phyloP scores from a whole-genome alignment of 1,139 yeast genomes.

The Blastobotrys illinoisensis region DNA sequence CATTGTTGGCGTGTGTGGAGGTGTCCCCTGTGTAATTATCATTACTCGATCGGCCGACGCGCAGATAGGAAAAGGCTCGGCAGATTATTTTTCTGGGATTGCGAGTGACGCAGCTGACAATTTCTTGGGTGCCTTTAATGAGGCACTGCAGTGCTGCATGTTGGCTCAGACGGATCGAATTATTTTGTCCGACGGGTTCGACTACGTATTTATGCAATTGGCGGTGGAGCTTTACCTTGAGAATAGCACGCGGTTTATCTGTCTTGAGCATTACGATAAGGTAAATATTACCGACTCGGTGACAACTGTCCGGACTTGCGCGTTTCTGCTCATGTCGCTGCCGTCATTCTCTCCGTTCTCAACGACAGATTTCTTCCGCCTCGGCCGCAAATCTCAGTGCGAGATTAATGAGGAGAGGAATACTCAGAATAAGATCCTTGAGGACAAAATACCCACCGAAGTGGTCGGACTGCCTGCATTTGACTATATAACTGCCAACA shows the following conservation, averaged over 20 bases:
- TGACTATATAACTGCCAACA: background rate
- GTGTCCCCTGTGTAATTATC: background rate
- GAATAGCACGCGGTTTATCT: background rate
- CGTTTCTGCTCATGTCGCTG: background rate
- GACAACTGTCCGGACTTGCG: background rate
- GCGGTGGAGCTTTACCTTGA: background rate
- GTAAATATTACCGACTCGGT: constrained; percentile 1
- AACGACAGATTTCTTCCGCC: background rate
- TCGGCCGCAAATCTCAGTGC: background rate
- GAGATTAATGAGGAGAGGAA: background rate
- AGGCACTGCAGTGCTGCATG: constrained; percentile 8
- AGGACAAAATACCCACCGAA: background rate
- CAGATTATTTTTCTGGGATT: background rate
- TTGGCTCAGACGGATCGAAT: constrained; percentile 2
- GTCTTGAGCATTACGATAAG: background rate
- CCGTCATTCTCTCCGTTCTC: background rate
- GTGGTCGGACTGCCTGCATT: background rate
- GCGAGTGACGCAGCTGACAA: background rate
- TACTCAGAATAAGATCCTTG: background rate
- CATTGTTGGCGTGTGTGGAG: constrained; percentile 1
- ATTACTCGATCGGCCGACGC: background rate
- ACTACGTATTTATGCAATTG: constrained; percentile 1
- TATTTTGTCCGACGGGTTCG: constrained; percentile 4
- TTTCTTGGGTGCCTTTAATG: constrained; percentile 8
- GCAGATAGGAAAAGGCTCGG: background rate